Conservation (phyloP, 345 rosid genomes). For the Hibiscus mutabilis region DNA sequence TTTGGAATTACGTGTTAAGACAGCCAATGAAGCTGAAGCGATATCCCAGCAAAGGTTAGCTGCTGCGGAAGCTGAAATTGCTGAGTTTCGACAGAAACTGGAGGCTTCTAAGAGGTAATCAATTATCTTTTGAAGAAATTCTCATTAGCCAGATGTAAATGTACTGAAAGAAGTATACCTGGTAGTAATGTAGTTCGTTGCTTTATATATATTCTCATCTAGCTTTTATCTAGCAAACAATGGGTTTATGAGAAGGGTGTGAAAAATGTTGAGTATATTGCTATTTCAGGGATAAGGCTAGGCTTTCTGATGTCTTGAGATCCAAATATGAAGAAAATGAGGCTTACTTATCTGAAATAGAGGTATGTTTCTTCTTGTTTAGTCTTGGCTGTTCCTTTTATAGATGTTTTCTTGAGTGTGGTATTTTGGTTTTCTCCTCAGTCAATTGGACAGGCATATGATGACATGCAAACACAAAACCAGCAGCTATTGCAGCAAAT, state of each 20-base stretch:
- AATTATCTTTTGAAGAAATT: conserved; percentile 4
- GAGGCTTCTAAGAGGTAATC: conserved; percentile 76
- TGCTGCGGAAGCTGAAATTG: conserved; percentile 97
- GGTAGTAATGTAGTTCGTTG: not conserved
- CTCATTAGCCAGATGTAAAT: not conserved
- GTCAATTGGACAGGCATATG: conserved; percentile 92
- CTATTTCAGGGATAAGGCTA: conserved; percentile 54
- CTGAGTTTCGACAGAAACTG: conserved; percentile 76
- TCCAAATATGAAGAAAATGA: conserved; percentile 89
- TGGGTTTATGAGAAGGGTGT: not conserved
- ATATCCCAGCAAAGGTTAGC: conserved; percentile 87
- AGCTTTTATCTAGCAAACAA: not conserved
- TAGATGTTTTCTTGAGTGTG: conserved; percentile 20
- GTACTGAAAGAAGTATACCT: not conserved
- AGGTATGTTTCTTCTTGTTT: conserved; percentile 46
- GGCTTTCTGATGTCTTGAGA: conserved; percentile 58
- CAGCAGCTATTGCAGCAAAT: conserved; percentile 92
- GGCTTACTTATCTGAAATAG: conserved; percentile 83
- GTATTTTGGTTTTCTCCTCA: conserved; percentile 34
- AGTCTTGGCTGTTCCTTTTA: conserved; percentile 13
- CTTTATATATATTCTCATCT: not conserved
- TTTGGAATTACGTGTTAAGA: conserved; percentile 83
- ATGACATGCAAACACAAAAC: conserved; percentile 92
- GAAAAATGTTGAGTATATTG: not conserved
- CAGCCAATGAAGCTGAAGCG: conserved; percentile 96